Conservation (phyloP, 345 rosid genomes). For the Corymbia maculata region DNA sequence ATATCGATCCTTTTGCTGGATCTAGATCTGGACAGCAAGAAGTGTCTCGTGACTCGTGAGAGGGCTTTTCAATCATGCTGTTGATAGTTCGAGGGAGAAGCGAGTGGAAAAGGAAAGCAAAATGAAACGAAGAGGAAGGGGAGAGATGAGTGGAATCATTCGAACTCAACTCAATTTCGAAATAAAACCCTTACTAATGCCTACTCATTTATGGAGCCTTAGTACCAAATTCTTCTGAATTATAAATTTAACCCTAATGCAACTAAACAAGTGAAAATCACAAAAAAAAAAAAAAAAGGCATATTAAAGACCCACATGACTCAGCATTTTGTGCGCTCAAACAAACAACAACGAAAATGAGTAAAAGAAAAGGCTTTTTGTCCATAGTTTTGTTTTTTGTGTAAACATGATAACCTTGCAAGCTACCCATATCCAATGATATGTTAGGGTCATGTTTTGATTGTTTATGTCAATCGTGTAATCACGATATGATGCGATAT, state of each 20-base stretch:
- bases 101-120: background rate
- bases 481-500: background rate
- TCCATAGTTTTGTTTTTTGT: background rate
- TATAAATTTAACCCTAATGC: background rate
- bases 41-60: background rate
- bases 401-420: background rate
- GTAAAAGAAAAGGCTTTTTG: background rate
- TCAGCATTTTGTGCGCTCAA: background rate
- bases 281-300: background rate
- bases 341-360: background rate
- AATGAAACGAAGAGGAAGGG: background rate
- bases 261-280: background rate
- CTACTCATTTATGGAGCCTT: background rate
- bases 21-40: background rate
- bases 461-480: background rate
- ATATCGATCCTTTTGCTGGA: background rate
- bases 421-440: background rate
- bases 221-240: background rate
- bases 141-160: background rate
- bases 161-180: background rate
- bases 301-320: background rate
- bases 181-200: background rate
- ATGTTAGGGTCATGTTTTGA: background rate
- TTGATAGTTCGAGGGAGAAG: background rate
- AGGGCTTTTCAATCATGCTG: background rate